Evolutionary conservation across 2,329 filamentous ascomycete species (phyloP).

Genomic region (Aspergillus felis): DNA sequence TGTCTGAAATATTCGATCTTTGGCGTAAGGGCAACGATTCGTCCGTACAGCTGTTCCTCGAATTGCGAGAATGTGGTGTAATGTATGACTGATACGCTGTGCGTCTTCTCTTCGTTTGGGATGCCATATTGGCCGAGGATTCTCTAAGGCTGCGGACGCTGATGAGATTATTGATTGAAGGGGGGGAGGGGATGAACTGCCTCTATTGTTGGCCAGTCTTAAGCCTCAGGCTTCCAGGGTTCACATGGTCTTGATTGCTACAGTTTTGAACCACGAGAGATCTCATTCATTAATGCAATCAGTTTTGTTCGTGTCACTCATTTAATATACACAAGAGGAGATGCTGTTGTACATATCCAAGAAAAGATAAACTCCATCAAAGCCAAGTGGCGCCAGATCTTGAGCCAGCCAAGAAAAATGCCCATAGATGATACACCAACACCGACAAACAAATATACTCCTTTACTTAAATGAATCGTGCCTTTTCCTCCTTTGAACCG

Average conservation of each 20-base stretch:
- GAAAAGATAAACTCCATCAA: slow-evolving; percentile 3
- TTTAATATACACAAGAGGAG: slow-evolving; percentile 10
- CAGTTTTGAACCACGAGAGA: not conserved
- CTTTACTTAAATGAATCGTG: slow-evolving; percentile 4
- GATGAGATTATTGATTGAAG: not conserved
- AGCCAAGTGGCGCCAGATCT: not conserved
- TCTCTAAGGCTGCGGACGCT: not conserved
- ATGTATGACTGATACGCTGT: not conserved
- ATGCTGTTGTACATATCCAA: slow-evolving; percentile 11
- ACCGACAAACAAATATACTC: not conserved
- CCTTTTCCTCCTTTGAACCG: slow-evolving; percentile 8
- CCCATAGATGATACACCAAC: not conserved
- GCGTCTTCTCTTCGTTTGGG: slow-evolving; percentile 7
- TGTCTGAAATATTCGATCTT: not conserved
- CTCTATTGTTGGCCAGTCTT: not conserved
- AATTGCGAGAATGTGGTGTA: slow-evolving; percentile 1
- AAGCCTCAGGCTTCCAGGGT: not conserved
- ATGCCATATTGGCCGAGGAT: slow-evolving; percentile 2
- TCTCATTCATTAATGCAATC: not conserved
- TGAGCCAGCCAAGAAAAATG: not conserved
- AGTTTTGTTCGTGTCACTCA: slow-evolving; percentile 3
- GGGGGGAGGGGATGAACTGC: no score
- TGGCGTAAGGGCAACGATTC: not conserved
- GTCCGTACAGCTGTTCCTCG: not conserved
- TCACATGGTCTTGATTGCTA: not conserved